Base-by-base conservation (phyloP, 1,284 basidiomycete genomes). In the Trichosporon asahii region DNA sequence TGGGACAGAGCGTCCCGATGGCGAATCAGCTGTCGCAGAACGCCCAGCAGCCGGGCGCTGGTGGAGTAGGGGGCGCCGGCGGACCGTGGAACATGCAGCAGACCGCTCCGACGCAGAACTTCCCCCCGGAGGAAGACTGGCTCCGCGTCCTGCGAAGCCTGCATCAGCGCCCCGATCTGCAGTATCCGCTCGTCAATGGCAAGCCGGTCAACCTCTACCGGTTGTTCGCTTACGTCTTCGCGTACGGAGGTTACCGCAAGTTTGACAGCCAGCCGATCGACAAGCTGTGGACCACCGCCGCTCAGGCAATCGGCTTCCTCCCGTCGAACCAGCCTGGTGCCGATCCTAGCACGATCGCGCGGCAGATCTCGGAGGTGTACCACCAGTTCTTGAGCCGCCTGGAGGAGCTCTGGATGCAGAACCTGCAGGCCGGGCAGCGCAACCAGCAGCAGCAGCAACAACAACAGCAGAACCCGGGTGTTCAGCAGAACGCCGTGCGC, bases 391-490 rank as follows among this genome's bases (percentile, higher is more conserved):
- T 71, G 14, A 27, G 60, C 29, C 61, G 55, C 2, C 53, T 72
- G 14, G 70, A 74, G 57, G 69, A 72, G 60, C 37, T 73, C 23
- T 72, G 69, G 71, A 64, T 66, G 60, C 65, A 68, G 25, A 72
- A 49, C 46, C 68, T 69, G 40, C 68, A 67, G 29, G 33, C 27
- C 23, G 46, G n/a, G 14, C 40, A 68, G 14, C 53, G 60, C 33
- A 60, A 64, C 12, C 23, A 29, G 35, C 37, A 67, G 15, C 49
- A 40, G 29, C 61, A 55, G 11, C 31, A 33, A 1, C 40, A 66
- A 33, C 31, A 33, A 1, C 40, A 66, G 21, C 66, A 68, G 40
- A 35, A 18, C 31, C 25, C 57, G 6, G 23, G n/a, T 21, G 27
- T 6, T 12, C 31, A 33, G 31, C 31, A 40, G 44, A 65, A 40